Evolutionary conservation across 768 basidiomycete species (phyloP).

Genomic region (Pulveroboletus sp.): DNA sequence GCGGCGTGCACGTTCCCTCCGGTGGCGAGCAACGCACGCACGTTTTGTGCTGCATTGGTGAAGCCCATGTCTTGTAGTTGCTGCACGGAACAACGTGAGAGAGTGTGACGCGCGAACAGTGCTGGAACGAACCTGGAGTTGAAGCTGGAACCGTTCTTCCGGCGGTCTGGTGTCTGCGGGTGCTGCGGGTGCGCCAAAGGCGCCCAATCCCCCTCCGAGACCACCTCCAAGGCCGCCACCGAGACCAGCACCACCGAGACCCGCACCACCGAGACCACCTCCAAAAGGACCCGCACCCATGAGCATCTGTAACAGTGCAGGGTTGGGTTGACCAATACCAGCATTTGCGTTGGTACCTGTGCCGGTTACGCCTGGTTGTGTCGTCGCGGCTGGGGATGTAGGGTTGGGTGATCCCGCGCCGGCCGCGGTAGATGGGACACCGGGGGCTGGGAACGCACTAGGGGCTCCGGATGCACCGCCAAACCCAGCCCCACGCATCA

Average conservation of each 20-base stretch:
- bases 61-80: slow-evolving; percentile 97
- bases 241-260: too few species aligned
- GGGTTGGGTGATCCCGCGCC: slow-evolving; percentile 21
- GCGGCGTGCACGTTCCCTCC: slow-evolving; percentile 91
- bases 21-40: slow-evolving; percentile 85
- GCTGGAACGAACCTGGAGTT: slow-evolving; percentile 69
- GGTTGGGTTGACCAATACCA: slow-evolving; percentile 32
- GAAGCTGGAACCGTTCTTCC: slow-evolving; percentile 90
- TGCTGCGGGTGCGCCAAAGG: slow-evolving; percentile 25
- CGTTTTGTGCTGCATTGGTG: slow-evolving; percentile 82
- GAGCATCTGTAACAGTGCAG: slow-evolving; percentile 38
- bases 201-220: slow-evolving; percentile 23
- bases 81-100: slow-evolving; percentile 32
- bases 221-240: slow-evolving; percentile 28
- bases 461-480: slow-evolving; percentile 34
- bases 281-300: background rate
- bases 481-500: slow-evolving; percentile 28
- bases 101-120: background rate
- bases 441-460: slow-evolving; percentile 57
- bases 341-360: slow-evolving; percentile 17
- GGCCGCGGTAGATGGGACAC: slow-evolving; percentile 38
- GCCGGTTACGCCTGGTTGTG: slow-evolving; percentile 20
- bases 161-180: slow-evolving; percentile 72
- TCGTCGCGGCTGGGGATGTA: slow-evolving; percentile 14
- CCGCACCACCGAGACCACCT: slow-evolving; percentile 6